phyloP scores from a whole-genome alignment of 345 rosid species.

The Abelmoschus esculentus region DNA sequence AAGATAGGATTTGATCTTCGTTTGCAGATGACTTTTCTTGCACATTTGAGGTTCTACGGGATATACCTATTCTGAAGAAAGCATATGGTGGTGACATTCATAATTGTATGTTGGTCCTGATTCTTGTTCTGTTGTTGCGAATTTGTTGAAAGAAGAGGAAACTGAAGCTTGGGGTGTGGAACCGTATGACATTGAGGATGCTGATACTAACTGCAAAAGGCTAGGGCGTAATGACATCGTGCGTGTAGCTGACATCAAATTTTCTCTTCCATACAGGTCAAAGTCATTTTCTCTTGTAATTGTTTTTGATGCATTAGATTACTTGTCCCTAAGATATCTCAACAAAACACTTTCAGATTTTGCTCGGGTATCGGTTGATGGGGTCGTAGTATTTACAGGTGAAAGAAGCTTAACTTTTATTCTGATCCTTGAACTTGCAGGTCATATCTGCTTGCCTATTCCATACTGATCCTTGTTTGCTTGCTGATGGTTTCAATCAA shows the following conservation, averaged over 20 bases:
- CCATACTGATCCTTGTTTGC: background rate
- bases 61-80: conserved; percentile 39
- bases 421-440: background rate
- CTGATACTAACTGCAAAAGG: conserved; percentile 31
- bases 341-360: conserved; percentile 47
- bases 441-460: background rate
- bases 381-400: conserved; percentile 38
- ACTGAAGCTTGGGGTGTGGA: conserved; percentile 54
- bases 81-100: conserved; percentile 44
- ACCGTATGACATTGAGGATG: conserved; percentile 42
- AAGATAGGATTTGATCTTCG: conserved; percentile 5
- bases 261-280: conserved; percentile 39
- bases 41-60: conserved; percentile 32
- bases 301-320: conserved; percentile 42
- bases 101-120: conserved; percentile 45
- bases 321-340: conserved; percentile 44
- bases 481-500: background rate
- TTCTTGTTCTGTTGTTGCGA: conserved; percentile 36
- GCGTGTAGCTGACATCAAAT: conserved; percentile 45
- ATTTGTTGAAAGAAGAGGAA: conserved; percentile 36
- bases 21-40: conserved; percentile 33
- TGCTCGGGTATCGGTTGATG: conserved; percentile 35
- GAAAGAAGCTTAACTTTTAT: conserved; percentile 7
- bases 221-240: conserved; percentile 37
- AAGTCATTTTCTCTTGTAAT: conserved; percentile 45